A percentile compares a stretch with the other conserved stretches of the same genome.
Conservation (phyloP, 75 land plant genomes). For the Cunninghamia lanceolata region DNA sequence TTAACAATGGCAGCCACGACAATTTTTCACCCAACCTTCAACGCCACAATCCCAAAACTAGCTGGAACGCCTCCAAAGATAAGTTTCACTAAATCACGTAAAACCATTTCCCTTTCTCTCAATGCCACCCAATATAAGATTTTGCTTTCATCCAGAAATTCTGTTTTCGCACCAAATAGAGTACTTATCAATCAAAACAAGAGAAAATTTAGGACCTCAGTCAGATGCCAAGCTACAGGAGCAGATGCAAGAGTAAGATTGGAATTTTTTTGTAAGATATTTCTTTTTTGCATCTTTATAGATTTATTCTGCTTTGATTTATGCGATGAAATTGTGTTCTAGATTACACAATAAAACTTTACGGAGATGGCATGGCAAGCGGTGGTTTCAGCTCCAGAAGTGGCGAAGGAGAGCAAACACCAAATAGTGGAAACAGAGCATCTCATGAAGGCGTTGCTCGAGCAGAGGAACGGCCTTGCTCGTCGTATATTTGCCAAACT, state of each 20-base stretch:
- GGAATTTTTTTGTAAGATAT: background rate
- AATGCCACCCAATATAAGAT: background rate
- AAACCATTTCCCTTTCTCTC: background rate
- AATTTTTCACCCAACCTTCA: background rate
- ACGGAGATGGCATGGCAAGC: slow-evolving; percentile 99
- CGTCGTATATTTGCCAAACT: slow-evolving; percentile 90
- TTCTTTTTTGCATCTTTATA: background rate
- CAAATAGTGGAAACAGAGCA: slow-evolving; percentile 96
- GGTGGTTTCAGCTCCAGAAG: slow-evolving; percentile 79
- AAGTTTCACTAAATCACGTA: background rate
- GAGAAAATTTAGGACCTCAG: background rate
- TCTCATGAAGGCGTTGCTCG: slow-evolving; percentile 88
- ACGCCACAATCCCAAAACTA: background rate
- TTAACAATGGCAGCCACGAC: background rate
- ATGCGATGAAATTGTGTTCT: background rate
- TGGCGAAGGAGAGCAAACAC: slow-evolving; percentile 76
- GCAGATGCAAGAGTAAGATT: slow-evolving; percentile 9
- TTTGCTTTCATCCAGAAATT: slow-evolving; percentile 1
- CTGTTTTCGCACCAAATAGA: background rate
- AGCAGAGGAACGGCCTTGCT: slow-evolving; percentile 94
- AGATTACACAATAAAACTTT: slow-evolving; percentile 78
- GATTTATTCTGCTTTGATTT: background rate
- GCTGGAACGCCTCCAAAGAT: background rate
- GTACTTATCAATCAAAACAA: background rate
- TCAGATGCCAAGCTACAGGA: slow-evolving; percentile 8